Evolutionary conservation across 1,284 basidiomycete genomes (phyloP), one percentile per base, ranked within the genome.

Genomic region (Microbotryum lychnidis-dioicae): DNA sequence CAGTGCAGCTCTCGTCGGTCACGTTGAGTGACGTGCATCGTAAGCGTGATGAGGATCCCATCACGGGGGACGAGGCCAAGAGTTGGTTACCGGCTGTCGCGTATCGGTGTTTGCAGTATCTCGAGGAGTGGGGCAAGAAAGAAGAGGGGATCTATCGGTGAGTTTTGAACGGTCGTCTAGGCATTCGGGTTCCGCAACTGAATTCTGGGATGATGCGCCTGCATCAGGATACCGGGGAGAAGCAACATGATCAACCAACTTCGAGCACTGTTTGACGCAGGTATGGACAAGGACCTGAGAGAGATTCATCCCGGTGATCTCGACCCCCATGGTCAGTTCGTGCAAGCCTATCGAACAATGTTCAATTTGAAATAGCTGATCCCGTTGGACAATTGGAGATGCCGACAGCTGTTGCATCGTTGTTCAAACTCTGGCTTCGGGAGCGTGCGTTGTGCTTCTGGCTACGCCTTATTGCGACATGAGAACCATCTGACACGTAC

Each of bases 71-170:
- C 66, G 83, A 85, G 70, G 75, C 77, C 52, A 80, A 86, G 53
- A 73, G 77, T 69, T 70, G 64, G 58, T 61, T 91, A 53, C 86
- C 88, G 51, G 87, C 85, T 1, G 76, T 91, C 49, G 84, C 87
- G 25, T 82, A 85, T 53, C 78, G 89, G 57, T 90, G 87, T 74
- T 82, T 86, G 6, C 85, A 90, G 72, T 89, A 91, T 77, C 74
- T 91, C 62, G 75, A 87, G 70, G 77, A 80, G 29, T 89, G 87
- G 86, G 89, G 88, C 52, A 74, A 87, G 18, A 82, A 87, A 71
- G 89, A 91, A 74, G 88, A 91, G 74, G 89, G 89, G 4, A 75
- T 72, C 23, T 73, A 62, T 71, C 88, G 90, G 87, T 82, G 86
- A 85, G 83, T 70, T 14, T 72, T 67, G 58, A 31, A 9, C 9